phyloP scores from a whole-genome alignment of 495 filamentous ascomycete species.

The Lophiostoma macrostomum region DNA sequence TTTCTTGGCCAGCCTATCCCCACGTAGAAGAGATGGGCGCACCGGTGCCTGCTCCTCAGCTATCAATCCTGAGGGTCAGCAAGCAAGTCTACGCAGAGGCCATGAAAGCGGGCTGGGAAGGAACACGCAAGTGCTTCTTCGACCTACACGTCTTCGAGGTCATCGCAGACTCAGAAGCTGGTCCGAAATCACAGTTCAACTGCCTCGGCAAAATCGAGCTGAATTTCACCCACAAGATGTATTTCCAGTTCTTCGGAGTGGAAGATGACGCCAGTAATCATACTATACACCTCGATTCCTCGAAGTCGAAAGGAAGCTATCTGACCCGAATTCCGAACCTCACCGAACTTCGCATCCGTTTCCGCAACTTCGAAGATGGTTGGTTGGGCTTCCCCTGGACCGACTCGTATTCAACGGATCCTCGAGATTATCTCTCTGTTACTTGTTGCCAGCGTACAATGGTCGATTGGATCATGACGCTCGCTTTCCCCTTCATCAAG shows the following conservation, averaged over 20 bases:
- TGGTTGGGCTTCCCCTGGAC: not conserved
- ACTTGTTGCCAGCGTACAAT: not conserved
- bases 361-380: not conserved
- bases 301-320: not conserved
- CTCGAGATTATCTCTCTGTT: too few species aligned
- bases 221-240: not conserved
- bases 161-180: not conserved
- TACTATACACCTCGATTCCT: not conserved
- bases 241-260: conserved; percentile 8
- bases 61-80: not conserved
- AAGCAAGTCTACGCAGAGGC: not conserved
- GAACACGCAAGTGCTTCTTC: conserved; percentile 1
- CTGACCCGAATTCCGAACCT: not conserved
- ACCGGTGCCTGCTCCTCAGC: not conserved
- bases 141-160: not conserved
- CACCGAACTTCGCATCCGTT: not conserved
- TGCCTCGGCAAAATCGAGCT: not conserved
- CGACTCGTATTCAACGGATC: not conserved
- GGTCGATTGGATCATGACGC: conserved; percentile 7
- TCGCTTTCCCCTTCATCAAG: conserved; percentile 11
- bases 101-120: not conserved
- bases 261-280: not conserved
- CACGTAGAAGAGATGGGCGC: not conserved
- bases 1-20: not conserved
- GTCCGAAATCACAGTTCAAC: not conserved